Base-by-base conservation (phyloP, 2,329 filamentous ascomycete species). In the Thielaviopsis populi region DNA sequence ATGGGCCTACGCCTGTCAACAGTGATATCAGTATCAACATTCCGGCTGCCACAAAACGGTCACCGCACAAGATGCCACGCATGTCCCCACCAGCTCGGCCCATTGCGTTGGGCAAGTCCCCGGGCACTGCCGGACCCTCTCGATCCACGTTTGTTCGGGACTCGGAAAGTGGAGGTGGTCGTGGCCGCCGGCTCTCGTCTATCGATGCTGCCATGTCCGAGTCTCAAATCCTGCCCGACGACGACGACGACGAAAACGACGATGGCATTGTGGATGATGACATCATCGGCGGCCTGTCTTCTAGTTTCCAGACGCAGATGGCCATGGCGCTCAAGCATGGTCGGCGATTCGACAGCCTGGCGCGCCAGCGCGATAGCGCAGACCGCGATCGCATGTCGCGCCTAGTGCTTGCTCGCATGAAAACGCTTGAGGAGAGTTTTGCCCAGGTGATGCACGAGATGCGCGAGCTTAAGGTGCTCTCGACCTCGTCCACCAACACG, bases 401-500 rank as follows among this genome's bases (percentile, higher is more conserved):
- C 64, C 80, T 96, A 56, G 87, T 96, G 74, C 77, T 96, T 56
- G 89, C 90, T 8, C 80, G 90, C 41, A 96, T 96, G 90, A 94
- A 94, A 72, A 92, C 87, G 7, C 79, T 97, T 1, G 91, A 97
- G 72, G 90, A 95, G 74, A 87, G 91, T 15, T 92, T 97, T 72
- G 82, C 87, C 1, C 89, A 96, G 66, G 86, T 95, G n/a, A 82
- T 91, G 64, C 84, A 83, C 67, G 89, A 94, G 73, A 86, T 95
- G 72, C 84, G 88, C 67, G 83, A 84, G 67, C 75, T 82, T 72
- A 82, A 77, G 73, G 73, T 72, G 67, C 30, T 66, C 15, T 74
- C 73, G 58, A 61, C 59, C 40, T 75, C 74, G 46, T 76, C 75
- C 37, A 56, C 53, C 17, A 56, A 15, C 30, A 77, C 75, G n/a